A percentile compares a stretch with the other conserved stretches of the same genome.
Evolutionary conservation across 768 basidiomycete genomes (phyloP).

Genomic region (Psilocybe subaeruginosa): DNA sequence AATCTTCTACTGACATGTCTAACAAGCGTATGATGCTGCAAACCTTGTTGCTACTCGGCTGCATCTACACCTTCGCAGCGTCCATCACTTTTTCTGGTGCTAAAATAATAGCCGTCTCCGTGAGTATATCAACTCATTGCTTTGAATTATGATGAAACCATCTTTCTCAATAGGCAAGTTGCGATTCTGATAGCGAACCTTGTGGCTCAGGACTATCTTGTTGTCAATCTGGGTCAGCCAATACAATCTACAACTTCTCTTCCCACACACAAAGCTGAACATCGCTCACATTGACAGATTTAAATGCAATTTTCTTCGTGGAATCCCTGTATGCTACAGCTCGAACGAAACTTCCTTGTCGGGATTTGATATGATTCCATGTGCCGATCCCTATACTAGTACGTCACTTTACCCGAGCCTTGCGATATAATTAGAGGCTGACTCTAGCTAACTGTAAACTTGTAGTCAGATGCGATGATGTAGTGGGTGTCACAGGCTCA

Average conservation of each 20-base stretch:
- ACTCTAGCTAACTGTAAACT: neutral
- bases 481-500: neutral
- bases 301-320: neutral
- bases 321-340: neutral
- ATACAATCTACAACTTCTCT: neutral
- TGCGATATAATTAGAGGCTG: neutral
- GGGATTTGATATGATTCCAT: neutral
- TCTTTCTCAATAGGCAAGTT: neutral
- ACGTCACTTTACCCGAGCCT: neutral
- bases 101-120: neutral
- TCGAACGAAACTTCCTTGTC: neutral
- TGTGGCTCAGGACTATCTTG: neutral
- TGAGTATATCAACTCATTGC: neutral
- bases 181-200: neutral
- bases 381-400: slow-evolving; percentile 3
- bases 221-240: neutral
- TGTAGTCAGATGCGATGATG: neutral
- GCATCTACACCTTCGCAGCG: no score
- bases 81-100: no score
- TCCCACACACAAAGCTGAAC: neutral
- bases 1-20: no score
- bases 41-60: no score
- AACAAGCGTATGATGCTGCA: no score
- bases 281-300: neutral
- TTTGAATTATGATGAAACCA: neutral